These are phyloP conservation scores for Boletus rubroflammeus DNA, from an alignment of 768 basidiomycete genomes.

Conservation along the genomic window DNA sequence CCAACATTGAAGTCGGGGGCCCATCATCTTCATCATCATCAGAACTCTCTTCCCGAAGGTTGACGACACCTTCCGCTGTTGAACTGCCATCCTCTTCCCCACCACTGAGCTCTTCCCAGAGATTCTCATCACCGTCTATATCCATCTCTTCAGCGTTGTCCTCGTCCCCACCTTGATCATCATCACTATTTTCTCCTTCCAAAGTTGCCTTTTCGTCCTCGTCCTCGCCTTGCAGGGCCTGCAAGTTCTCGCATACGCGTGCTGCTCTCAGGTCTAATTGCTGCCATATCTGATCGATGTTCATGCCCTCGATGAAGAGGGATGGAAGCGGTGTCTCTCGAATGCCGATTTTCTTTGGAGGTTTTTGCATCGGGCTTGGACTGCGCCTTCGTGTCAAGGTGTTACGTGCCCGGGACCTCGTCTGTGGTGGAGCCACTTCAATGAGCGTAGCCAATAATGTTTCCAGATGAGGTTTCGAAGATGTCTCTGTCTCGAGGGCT, in stretches of 20 bases:
- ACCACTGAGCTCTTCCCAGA: conserved; percentile 27
- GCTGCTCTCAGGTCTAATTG: conserved; percentile 83
- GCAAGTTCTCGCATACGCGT: conserved; percentile 65
- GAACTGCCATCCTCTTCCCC: conserved; percentile 28
- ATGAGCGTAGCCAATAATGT: conserved; percentile 65
- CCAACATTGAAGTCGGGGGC: conserved; percentile 24
- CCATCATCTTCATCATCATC: conserved; percentile 36
- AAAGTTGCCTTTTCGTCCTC: conserved; percentile 23
- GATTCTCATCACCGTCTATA: conserved; percentile 21
- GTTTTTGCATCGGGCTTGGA: conserved; percentile 35
- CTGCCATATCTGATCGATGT: conserved; percentile 87
- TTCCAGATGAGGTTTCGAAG: conserved; percentile 61
- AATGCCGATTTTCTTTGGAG: conserved; percentile 34
- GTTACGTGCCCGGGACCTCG: conserved; percentile 59
- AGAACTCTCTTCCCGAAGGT: conserved; percentile 38
- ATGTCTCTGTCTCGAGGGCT: conserved; percentile 68
- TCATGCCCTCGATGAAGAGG: conserved; percentile 76
- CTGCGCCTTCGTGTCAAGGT: conserved; percentile 39
- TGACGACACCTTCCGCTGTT: conserved; percentile 21
- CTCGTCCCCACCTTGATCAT: conserved; percentile 29
- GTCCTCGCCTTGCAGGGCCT: conserved; percentile 56
- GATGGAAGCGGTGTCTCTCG: conserved; percentile 68
- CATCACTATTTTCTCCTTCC: conserved; percentile 12
- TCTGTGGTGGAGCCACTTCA: conserved; percentile 67
- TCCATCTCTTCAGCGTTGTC: conserved; percentile 33